Percentiles rank a stretch among this genome's conserved stretches.
These are phyloP conservation scores for Rhizophagus sp. DNA, from an alignment of 192 early-diverging fungal genomes.

Conservation along the genomic window DNA sequence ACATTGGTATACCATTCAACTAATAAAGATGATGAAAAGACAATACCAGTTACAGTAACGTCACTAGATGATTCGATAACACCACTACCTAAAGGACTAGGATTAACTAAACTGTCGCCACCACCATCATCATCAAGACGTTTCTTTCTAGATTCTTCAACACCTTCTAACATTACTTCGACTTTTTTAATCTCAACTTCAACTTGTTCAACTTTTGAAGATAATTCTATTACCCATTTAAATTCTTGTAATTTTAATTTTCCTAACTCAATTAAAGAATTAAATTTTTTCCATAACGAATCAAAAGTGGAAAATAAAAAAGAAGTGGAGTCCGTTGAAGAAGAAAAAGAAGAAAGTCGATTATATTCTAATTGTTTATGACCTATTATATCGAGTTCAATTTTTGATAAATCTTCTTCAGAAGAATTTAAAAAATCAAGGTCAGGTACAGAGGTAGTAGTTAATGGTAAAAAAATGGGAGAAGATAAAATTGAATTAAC, in stretches of 20 bases:
- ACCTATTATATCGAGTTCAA: slow-evolving; percentile 21
- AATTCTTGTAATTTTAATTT: slow-evolving; percentile 28
- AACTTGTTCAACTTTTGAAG: slow-evolving; percentile 12
- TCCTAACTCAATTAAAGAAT: neutral
- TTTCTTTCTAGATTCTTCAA: slow-evolving; percentile 21
- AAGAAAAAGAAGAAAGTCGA: neutral
- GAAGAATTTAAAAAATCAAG: neutral
- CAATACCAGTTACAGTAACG: slow-evolving; percentile 14
- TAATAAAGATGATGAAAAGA: slow-evolving; percentile 23
- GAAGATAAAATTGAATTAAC: neutral
- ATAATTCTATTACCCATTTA: slow-evolving; percentile 19
- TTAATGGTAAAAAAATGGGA: neutral
- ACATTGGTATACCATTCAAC: slow-evolving; percentile 26
- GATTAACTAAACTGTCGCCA: too few species aligned
- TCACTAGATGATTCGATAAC: slow-evolving; percentile 5
- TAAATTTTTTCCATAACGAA: slow-evolving; percentile 5
- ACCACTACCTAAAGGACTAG: neutral
- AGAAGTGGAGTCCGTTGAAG: neutral
- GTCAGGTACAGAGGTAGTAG: neutral
- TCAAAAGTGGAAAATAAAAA: slow-evolving; percentile 2
- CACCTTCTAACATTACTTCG: slow-evolving; percentile 29
- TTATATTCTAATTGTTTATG: slow-evolving; percentile 2
- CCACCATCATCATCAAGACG: slow-evolving; percentile 5
- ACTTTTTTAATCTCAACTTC: slow-evolving; percentile 26
- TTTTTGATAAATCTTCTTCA: neutral